Conservation (phyloP, 192 early-diverging fungal species). For the Funneliformis mosseae region DNA sequence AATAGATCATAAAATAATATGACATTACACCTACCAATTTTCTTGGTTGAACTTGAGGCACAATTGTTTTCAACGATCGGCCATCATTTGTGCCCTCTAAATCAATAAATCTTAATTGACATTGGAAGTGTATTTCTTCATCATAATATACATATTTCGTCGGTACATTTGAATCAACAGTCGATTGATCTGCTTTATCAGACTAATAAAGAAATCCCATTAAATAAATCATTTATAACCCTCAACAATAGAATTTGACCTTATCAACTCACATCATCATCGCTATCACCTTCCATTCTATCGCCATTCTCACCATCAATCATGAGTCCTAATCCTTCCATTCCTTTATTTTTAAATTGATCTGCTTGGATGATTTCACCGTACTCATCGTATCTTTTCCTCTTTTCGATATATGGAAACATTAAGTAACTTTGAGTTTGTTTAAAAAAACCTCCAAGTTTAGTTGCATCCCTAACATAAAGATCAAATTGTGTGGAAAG, state of each 20-base stretch:
- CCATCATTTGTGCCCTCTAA: constrained; percentile 92
- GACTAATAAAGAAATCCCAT: constrained; percentile 10
- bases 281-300: constrained; percentile 33
- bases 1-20: constrained; percentile 8
- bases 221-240: not conserved
- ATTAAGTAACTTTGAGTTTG: constrained; percentile 79
- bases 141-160: constrained; percentile 76
- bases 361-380: constrained; percentile 78
- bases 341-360: constrained; percentile 39
- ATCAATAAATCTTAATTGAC: constrained; percentile 84
- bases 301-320: constrained; percentile 38
- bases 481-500: constrained; percentile 70
- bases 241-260: not conserved
- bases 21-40: constrained; percentile 68
- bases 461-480: constrained; percentile 77
- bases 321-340: not conserved
- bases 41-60: constrained; percentile 75
- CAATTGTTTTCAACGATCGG: constrained; percentile 81
- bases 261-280: constrained; percentile 20
- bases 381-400: constrained; percentile 91
- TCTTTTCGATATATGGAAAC: constrained; percentile 87
- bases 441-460: constrained; percentile 73
- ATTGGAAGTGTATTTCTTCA: constrained; percentile 63
- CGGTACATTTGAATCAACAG: constrained; percentile 64
- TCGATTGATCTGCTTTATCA: constrained; percentile 45